Evolutionary conservation across 163 green algal genomes (phyloP).

Genomic region (Trebouxia gelatinosa): DNA sequence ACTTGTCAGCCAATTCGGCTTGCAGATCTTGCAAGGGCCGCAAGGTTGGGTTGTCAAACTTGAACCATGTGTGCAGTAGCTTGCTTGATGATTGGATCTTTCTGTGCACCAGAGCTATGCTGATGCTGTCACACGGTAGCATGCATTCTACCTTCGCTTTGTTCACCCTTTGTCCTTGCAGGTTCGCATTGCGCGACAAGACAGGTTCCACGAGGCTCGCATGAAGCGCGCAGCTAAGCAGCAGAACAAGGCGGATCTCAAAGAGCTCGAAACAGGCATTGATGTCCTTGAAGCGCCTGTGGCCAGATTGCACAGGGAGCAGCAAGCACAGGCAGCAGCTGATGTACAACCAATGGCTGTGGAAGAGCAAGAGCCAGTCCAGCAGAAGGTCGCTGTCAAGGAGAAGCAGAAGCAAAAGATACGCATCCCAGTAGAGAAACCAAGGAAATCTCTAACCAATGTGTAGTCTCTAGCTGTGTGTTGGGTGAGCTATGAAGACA

Average conservation of each 20-base stretch:
- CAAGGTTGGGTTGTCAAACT: too few relatives aligned
- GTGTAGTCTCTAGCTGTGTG: too few relatives aligned
- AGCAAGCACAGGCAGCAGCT: slow-evolving; percentile 44
- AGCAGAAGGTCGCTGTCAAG: slow-evolving; percentile 28
- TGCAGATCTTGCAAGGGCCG: too few relatives aligned
- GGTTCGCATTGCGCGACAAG: slow-evolving; percentile 36
- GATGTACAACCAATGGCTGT: slow-evolving; percentile 19
- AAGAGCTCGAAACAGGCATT: slow-evolving; percentile 85
- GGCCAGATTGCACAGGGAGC: slow-evolving; percentile 34
- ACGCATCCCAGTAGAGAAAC: slow-evolving; percentile 21
- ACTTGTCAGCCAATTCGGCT: too few relatives aligned
- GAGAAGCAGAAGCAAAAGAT: slow-evolving; percentile 25
- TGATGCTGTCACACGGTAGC: neutral
- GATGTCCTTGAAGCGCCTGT: slow-evolving; percentile 79
- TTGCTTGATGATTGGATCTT: neutral
- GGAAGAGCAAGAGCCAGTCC: slow-evolving; percentile 18
- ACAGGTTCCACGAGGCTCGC: slow-evolving; percentile 75
- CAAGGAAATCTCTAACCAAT: too few relatives aligned
- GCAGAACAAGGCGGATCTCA: slow-evolving; percentile 54
- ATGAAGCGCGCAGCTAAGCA: slow-evolving; percentile 69
- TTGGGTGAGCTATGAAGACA: slow-evolving; percentile 58
- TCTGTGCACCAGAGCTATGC: neutral
- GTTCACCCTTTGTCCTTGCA: slow-evolving; percentile 8
- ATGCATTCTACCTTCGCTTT: neutral
- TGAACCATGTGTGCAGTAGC: neutral